Evolutionary conservation across 2,329 filamentous ascomycete species (phyloP).

Genomic region (Nakataea oryzae): DNA sequence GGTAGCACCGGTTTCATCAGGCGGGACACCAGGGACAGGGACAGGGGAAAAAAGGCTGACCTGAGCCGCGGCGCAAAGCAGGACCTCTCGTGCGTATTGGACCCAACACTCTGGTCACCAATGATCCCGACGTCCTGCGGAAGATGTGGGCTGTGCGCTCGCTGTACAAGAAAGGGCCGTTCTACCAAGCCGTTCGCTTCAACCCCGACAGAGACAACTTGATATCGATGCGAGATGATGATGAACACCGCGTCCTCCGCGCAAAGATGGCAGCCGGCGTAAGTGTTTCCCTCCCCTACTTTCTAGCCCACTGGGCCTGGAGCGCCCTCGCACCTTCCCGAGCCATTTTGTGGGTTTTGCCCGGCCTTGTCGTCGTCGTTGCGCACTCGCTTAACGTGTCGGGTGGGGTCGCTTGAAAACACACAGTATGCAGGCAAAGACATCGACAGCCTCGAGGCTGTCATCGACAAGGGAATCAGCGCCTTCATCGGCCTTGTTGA

Average conservation of each 20-base stretch:
- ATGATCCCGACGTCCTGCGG: slow-evolving; percentile 15
- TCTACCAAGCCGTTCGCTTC: slow-evolving; percentile 25
- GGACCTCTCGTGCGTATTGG: slow-evolving; percentile 15
- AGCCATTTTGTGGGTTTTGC: background rate
- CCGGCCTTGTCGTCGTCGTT: background rate
- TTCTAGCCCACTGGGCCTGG: background rate
- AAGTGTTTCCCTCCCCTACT: slow-evolving; percentile 10
- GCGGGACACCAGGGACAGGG: background rate
- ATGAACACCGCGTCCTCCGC: slow-evolving; percentile 25
- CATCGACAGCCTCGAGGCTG: slow-evolving; percentile 14
- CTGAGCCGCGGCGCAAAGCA: slow-evolving; percentile 1
- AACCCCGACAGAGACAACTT: slow-evolving; percentile 23
- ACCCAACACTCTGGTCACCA: slow-evolving; percentile 16
- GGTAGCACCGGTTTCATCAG: slow-evolving; percentile 1
- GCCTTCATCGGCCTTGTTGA: slow-evolving; percentile 27
- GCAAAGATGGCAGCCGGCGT: slow-evolving; percentile 32
- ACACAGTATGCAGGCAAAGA: slow-evolving; percentile 17
- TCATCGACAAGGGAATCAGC: slow-evolving; percentile 14
- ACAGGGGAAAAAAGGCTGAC: background rate
- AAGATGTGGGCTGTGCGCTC: slow-evolving; percentile 23
- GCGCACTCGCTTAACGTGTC: background rate
- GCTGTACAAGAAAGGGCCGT: slow-evolving; percentile 23
- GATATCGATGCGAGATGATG: slow-evolving; percentile 22
- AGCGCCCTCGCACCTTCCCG: background rate
- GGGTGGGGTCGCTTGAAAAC: background rate